Base-by-base conservation (phyloP, 495 filamentous ascomycete species). In the Trypethelium eluteriae region DNA sequence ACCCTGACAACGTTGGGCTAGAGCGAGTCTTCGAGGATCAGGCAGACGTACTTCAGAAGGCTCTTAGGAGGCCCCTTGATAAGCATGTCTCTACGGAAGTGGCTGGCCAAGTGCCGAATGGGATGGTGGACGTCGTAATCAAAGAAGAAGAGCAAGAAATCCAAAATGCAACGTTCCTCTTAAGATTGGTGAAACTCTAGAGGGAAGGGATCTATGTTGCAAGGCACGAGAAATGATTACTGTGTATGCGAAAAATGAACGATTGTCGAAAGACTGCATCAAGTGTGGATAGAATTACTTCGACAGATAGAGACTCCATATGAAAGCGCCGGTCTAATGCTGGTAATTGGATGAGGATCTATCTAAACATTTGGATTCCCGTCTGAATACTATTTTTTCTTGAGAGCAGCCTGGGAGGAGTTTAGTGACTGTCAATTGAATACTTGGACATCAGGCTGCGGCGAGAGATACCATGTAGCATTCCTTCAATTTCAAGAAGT, bases 141-240 rank as follows among this genome's bases (percentile, higher is more conserved):
- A 80, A 85, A 64, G 84, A 95, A 74, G 93, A 96, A 75, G 88
- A 96, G 76, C 88, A 93, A 70, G 92, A 96, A 79, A 85, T 96
- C 62, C 89, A 91, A 72, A 91, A 89, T 72, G 90, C 91, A 0
- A 91, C 86, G 7, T 92, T 96, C 79, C 79, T 94, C 80, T 75
- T 97, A 76, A 86, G 91, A 70, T 74, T 97, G 69, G 76, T 96
- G 65, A 92, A 86, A 79, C 77, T 96, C 65, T 93, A 36, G 62
- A 64, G 64, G 11, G 14, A 36, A n/a, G 34, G n/a, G 32, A 2
- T 39, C 12, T 10, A 18, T 49, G 38, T 36, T 64, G 36, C 3
- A 38, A 56, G 47, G 14, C 34, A 12, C 38, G 57, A 36, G 53
- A 46, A 53, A 66, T 68, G 64, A 53, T 62, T 25, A 25, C 25